Conservation (phyloP, 2,329 filamentous ascomycete genomes). For the Penicillium sclerotigenum region DNA sequence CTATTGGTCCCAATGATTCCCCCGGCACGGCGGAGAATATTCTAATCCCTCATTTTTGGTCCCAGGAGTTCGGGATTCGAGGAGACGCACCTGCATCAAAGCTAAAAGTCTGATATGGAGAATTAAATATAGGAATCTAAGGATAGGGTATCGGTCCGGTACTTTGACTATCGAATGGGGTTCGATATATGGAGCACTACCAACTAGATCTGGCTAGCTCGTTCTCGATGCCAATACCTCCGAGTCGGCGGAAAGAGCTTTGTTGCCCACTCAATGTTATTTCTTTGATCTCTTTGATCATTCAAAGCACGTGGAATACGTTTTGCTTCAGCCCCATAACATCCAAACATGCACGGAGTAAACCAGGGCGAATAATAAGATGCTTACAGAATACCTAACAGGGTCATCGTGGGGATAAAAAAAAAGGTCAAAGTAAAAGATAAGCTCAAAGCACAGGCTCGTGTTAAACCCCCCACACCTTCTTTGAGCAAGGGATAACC, state of each 20-base stretch:
- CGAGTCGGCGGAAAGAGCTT: background rate
- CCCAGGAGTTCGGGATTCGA: background rate
- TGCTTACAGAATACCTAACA: background rate
- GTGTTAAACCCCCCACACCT: background rate
- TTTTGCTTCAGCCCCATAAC: background rate
- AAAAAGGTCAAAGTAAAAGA: background rate
- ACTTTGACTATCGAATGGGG: background rate
- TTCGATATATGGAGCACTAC: background rate
- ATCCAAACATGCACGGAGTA: background rate
- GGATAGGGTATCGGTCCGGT: background rate
- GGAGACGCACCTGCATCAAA: background rate
- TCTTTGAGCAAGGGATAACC: background rate
- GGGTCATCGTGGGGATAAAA: background rate
- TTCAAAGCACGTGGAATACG: background rate
- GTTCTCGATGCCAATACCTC: background rate
- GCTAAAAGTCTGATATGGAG: background rate
- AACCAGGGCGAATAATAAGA: conserved; percentile 1
- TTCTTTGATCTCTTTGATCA: background rate
- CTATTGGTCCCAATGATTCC: background rate
- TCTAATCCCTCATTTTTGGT: conserved; percentile 1
- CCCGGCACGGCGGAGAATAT: background rate
- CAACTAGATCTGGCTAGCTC: too few relatives aligned
- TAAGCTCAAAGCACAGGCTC: conserved; percentile 9
- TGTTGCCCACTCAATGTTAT: background rate
- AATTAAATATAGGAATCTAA: background rate